These are phyloP conservation scores for Picocystis sp. DNA, from an alignment of 163 green algal genomes.

Conservation along the genomic window DNA sequence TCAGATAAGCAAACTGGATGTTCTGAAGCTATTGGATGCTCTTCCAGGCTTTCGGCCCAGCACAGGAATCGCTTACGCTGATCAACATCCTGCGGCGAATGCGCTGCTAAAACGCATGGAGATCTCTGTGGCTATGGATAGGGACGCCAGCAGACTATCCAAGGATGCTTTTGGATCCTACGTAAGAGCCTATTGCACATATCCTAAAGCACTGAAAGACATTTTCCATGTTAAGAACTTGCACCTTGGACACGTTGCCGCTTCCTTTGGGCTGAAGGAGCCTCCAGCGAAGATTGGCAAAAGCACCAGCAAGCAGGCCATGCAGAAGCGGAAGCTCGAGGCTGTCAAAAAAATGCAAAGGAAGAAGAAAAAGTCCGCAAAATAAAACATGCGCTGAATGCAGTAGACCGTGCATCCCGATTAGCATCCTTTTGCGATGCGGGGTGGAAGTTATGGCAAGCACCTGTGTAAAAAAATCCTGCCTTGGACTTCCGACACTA, in stretches of 20 bases:
- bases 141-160: constrained; percentile 16
- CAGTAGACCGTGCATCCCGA: too few relatives aligned
- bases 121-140: too few relatives aligned
- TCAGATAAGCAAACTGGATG: background rate
- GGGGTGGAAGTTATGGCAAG: too few relatives aligned
- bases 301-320: constrained; percentile 12
- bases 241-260: constrained; percentile 79
- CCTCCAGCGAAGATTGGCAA: constrained; percentile 19
- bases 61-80: too few relatives aligned
- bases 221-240: constrained; percentile 73
- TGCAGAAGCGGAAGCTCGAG: constrained; percentile 15
- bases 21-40: too few relatives aligned
- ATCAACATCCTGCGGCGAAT: too few relatives aligned
- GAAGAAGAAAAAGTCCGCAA: constrained; percentile 14
- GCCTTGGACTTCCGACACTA: too few relatives aligned
- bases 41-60: too few relatives aligned
- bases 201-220: constrained; percentile 51
- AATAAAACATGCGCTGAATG: background rate
- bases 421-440: too few relatives aligned
- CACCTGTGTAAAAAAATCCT: too few relatives aligned
- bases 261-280: constrained; percentile 59
- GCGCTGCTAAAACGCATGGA: too few relatives aligned
- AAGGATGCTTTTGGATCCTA: constrained; percentile 63
- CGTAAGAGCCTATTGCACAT: constrained; percentile 68
- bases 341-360: constrained; percentile 6